phyloP scores from a whole-genome alignment of 345 rosid species.

The Euphorbia lathyris region DNA sequence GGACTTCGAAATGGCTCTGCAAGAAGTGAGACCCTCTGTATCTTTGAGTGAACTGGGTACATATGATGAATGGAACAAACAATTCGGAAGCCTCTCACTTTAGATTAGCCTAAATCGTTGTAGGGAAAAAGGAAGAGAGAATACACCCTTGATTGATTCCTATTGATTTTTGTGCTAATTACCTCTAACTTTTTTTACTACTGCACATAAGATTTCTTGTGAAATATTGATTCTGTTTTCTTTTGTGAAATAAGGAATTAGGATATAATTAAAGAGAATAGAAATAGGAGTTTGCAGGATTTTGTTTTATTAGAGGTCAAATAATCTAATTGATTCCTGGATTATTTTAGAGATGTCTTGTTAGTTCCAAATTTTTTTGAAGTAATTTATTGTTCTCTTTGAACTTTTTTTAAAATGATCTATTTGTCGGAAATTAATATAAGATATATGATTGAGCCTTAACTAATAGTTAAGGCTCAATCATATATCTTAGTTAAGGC shows the following conservation, averaged over 20 bases:
- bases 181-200: not conserved
- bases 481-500: too few relatives aligned
- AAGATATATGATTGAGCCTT: too few relatives aligned
- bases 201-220: not conserved
- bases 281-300: not conserved
- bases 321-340: too few relatives aligned
- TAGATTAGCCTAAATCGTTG: slow-evolving; percentile 19
- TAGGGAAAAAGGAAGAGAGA: not conserved
- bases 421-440: too few relatives aligned
- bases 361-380: too few relatives aligned
- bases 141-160: not conserved
- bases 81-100: slow-evolving; percentile 79
- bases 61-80: slow-evolving; percentile 85
- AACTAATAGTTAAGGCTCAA: too few relatives aligned
- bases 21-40: slow-evolving; percentile 93
- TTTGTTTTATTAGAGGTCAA: not conserved
- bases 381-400: too few relatives aligned
- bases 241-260: not conserved
- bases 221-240: not conserved
- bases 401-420: too few relatives aligned
- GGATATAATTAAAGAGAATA: not conserved
- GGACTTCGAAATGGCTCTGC: slow-evolving; percentile 78
- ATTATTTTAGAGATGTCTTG: too few relatives aligned
- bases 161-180: not conserved
- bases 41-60: slow-evolving; percentile 68